A percentile compares a stretch with the other conserved stretches of the same genome.
Conservation (phyloP, 192 early-diverging fungal genomes). For the Coemansia sp. region DNA sequence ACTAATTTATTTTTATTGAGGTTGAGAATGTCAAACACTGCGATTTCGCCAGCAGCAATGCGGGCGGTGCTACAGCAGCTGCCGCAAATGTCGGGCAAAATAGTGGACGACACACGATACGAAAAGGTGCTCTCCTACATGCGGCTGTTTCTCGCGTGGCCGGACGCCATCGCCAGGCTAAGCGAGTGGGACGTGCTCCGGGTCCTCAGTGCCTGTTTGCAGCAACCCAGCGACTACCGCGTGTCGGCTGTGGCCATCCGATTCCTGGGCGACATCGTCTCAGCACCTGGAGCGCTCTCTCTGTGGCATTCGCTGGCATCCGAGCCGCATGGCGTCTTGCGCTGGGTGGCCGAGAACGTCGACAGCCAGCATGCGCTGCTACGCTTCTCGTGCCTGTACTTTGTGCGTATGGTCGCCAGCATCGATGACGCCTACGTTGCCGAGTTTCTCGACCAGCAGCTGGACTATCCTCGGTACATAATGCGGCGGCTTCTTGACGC, state of each 20-base stretch:
- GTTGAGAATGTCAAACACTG: conserved; percentile 32
- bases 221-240: conserved; percentile 28
- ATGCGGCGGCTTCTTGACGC: conserved; percentile 32
- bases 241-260: conserved; percentile 43
- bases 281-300: not conserved
- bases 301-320: not conserved
- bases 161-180: conserved; percentile 15
- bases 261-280: conserved; percentile 33
- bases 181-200: conserved; percentile 19
- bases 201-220: conserved; percentile 14
- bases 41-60: conserved; percentile 41
- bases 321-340: not conserved
- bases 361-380: conserved; percentile 48
- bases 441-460: conserved; percentile 1
- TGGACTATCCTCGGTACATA: conserved; percentile 24
- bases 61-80: conserved; percentile 60
- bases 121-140: conserved; percentile 76
- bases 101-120: conserved; percentile 76
- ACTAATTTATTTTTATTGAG: not conserved
- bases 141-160: conserved; percentile 29
- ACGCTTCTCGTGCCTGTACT: conserved; percentile 35
- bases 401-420: conserved; percentile 23
- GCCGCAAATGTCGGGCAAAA: conserved; percentile 67
- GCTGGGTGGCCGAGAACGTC: conserved; percentile 25
- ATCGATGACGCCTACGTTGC: not conserved